Evolutionary conservation across 805 yeast species (phyloP), one percentile per base, ranked within the genome.

Genomic region (Starmerella sirachaensis): DNA sequence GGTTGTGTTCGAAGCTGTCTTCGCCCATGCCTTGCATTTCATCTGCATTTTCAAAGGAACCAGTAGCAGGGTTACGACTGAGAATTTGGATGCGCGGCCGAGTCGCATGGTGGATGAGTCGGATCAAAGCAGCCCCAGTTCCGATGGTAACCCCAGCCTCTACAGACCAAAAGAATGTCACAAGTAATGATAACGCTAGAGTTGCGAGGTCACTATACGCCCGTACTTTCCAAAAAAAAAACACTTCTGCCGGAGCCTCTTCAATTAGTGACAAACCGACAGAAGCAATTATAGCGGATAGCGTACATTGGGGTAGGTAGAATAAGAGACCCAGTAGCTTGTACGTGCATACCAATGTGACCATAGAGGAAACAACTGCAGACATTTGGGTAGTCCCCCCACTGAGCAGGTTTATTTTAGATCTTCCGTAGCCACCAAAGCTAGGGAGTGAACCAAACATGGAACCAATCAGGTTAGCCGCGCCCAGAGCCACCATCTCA

Each of bases 341-440:
- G 29, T 63, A 62, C 0, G 79, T 72, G 4, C 83, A 76, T 13
- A 82, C 45, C 31, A 85, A 58, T 0, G 95, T 78, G 5, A 77
- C 64, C 2, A 72, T n/a, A 0, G 94, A 88, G 78, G 86, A 78
- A 9, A 81, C 70, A 4, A 75, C 73, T 0, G 94, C 93, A n/a
- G 91, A 71, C 54, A 78, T 63, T 9, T 86, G 86, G 0, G 94
- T 81, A 46, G 72, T 73, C 0, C 93, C 97, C 5, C 95, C 95
- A 11, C 85, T 74, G 35, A 84, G 63, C 1, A 86, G 79, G 60
- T 88, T 88, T 41, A 88, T 76, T 52, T 81, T 85, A 13, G 94
- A 79, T 51, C 97, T 69, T 2, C 95, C 97, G 54, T 86, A 88
- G 0, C 97, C 97, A 8, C 97, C 98, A 65, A 86, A 86, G 0